These are phyloP conservation scores for Multifurca ochricompacta DNA, from an alignment of 768 basidiomycete genomes.

Conservation along the genomic window DNA sequence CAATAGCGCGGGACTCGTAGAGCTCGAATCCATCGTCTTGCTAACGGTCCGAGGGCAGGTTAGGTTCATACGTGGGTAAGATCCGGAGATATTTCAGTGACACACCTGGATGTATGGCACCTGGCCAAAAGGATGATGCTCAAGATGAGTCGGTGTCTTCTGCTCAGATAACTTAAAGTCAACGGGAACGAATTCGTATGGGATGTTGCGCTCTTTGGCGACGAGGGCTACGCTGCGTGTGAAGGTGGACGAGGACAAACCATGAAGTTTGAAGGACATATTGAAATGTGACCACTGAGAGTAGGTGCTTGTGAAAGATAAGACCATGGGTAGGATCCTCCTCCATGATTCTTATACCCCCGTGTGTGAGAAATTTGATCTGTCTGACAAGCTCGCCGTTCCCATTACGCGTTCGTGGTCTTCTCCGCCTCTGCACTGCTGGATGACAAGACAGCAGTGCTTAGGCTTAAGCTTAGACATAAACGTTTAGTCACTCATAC, in stretches of 20 bases:
- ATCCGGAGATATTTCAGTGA: not conserved
- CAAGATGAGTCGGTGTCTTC: not conserved
- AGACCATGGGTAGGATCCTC: too few species aligned
- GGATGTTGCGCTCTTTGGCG: constrained; percentile 6
- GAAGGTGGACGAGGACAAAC: not conserved
- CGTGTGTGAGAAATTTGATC: too few species aligned
- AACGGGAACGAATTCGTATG: not conserved
- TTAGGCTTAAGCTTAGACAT: too few species aligned
- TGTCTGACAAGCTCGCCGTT: too few species aligned
- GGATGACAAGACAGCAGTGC: too few species aligned
- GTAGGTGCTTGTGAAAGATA: too few species aligned
- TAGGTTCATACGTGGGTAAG: not conserved
- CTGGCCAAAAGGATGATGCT: constrained; percentile 16
- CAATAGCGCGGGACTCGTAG: constrained; percentile 26
- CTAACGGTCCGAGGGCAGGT: not conserved
- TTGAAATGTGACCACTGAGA: too few species aligned
- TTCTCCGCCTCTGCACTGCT: too few species aligned
- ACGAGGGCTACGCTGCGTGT: constrained; percentile 11
- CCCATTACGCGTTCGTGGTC: too few species aligned
- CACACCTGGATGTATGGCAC: constrained; percentile 8
- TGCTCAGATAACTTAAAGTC: not conserved
- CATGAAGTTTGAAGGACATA: constrained; percentile 7
- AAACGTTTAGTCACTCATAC: too few species aligned
- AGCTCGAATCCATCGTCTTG: constrained; percentile 27
- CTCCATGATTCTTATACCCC: too few species aligned